Conservation (phyloP, 371 early-diverging fungal species). For the Globomyces sp. region DNA sequence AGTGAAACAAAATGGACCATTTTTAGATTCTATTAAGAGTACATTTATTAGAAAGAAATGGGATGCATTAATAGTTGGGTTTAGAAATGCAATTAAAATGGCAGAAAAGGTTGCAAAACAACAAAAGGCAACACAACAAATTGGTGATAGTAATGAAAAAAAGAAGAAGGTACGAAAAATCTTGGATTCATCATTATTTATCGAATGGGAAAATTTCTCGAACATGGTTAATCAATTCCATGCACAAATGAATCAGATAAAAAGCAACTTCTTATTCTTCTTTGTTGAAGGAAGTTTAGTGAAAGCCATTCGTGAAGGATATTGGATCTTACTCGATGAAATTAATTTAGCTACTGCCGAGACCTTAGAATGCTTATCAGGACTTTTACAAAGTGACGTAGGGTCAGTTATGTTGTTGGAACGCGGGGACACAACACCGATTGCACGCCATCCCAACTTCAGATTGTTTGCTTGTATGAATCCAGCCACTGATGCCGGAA, state of each 20-base stretch:
- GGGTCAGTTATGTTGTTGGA: constrained; percentile 85
- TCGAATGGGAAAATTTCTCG: constrained; percentile 57
- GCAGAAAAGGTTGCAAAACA: constrained; percentile 52
- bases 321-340: constrained; percentile 99
- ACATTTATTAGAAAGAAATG: constrained; percentile 74
- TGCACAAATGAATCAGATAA: constrained; percentile 68
- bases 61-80: constrained; percentile 70
- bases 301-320: constrained; percentile 87
- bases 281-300: constrained; percentile 95
- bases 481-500: constrained; percentile 98
- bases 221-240: constrained; percentile 62
- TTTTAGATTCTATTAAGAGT: constrained; percentile 74
- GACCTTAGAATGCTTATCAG: constrained; percentile 88
- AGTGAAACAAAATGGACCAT: constrained; percentile 77
- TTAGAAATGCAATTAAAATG: constrained; percentile 72
- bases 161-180: constrained; percentile 27
- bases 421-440: constrained; percentile 84
- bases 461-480: constrained; percentile 99
- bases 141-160: constrained; percentile 12
- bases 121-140: constrained; percentile 7
- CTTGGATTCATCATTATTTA: constrained; percentile 32
- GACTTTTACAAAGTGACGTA: constrained; percentile 80
- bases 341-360: constrained; percentile 97
- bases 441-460: constrained; percentile 93
- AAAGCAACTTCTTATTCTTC: constrained; percentile 82